Percentiles rank a stretch among this genome's conserved stretches.
Conservation (phyloP, 129 eudicot species). For the Smallanthus sonchifolius region DNA sequence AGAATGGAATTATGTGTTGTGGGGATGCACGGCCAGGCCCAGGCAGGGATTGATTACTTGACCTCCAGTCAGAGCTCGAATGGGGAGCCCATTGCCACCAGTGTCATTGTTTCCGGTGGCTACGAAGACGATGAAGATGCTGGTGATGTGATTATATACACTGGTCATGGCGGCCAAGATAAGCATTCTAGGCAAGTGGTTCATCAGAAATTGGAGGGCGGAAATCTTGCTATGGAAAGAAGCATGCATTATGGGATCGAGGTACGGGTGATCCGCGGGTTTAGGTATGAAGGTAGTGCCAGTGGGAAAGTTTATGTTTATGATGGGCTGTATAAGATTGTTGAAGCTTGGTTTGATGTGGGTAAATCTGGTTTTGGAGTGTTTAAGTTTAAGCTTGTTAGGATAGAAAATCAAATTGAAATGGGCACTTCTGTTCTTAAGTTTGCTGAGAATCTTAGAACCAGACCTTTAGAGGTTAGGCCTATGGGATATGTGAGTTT, state of each 20-base stretch:
- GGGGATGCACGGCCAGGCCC: conserved; percentile 73
- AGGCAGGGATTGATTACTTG: conserved; percentile 77
- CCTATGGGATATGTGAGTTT: conserved; percentile 57
- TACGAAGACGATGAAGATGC: conserved; percentile 81
- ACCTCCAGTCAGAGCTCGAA: conserved; percentile 57
- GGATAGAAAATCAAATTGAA: conserved; percentile 59
- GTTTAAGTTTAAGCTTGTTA: conserved; percentile 60
- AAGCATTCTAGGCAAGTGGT: conserved; percentile 46
- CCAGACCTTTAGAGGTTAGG: conserved; percentile 43
- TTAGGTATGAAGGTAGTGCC: conserved; percentile 55
- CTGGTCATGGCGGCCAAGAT: conserved; percentile 91
- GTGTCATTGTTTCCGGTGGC: conserved; percentile 77
- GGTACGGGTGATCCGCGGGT: conserved; percentile 78
- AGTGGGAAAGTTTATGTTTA: conserved; percentile 83
- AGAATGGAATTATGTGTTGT: conserved; percentile 74
- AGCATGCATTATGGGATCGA: conserved; percentile 79
- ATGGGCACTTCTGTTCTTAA: conserved; percentile 62
- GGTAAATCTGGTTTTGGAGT: conserved; percentile 83
- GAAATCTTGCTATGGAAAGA: conserved; percentile 71
- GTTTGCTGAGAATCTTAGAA: conserved; percentile 53
- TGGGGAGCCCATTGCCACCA: conserved; percentile 74
- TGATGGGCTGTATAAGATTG: conserved; percentile 65
- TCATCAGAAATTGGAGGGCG: conserved; percentile 72
- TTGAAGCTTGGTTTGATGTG: conserved; percentile 60
- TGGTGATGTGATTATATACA: conserved; percentile 58